Evolutionary conservation across 2,329 filamentous ascomycete species (phyloP).

Genomic region (Diplodia mutila): DNA sequence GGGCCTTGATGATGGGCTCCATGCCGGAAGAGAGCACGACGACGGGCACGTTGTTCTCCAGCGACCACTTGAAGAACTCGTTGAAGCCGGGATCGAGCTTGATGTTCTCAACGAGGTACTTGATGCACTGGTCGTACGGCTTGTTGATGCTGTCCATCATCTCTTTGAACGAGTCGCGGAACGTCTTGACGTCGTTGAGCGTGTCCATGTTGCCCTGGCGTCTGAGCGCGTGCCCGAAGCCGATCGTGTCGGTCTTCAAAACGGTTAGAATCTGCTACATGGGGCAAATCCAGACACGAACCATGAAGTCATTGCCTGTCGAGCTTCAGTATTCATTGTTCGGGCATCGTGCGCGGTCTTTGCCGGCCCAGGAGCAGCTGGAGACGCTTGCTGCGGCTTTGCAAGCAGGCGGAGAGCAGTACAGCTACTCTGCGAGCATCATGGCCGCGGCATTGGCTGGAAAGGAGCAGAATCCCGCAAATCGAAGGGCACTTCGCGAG

Average conservation of each 20-base stretch:
- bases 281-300: constrained; percentile 36
- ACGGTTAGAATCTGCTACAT: constrained; percentile 45
- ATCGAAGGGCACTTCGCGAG: not conserved
- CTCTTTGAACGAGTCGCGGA: constrained; percentile 81
- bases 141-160: constrained; percentile 88
- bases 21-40: constrained; percentile 93
- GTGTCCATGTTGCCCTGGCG: constrained; percentile 75
- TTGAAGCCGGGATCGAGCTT: constrained; percentile 86
- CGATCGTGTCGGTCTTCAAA: constrained; percentile 86
- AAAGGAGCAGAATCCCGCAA: not conserved
- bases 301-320: constrained; percentile 67
- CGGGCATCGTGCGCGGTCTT: not conserved
- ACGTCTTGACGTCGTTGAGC: constrained; percentile 69
- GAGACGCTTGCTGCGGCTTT: not conserved
- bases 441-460: not conserved
- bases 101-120: constrained; percentile 79
- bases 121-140: constrained; percentile 81
- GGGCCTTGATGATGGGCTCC: constrained; percentile 84
- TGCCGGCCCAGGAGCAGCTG: too few relatives aligned
- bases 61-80: constrained; percentile 83
- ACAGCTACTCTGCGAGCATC: not conserved
- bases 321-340: constrained; percentile 28
- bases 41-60: constrained; percentile 82
- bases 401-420: not conserved
- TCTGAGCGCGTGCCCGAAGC: constrained; percentile 75